A percentile compares a stretch with the other conserved stretches of the same genome.
phyloP scores from a whole-genome alignment of 192 early-diverging fungal genomes.

The Coemansia brasiliensis region DNA sequence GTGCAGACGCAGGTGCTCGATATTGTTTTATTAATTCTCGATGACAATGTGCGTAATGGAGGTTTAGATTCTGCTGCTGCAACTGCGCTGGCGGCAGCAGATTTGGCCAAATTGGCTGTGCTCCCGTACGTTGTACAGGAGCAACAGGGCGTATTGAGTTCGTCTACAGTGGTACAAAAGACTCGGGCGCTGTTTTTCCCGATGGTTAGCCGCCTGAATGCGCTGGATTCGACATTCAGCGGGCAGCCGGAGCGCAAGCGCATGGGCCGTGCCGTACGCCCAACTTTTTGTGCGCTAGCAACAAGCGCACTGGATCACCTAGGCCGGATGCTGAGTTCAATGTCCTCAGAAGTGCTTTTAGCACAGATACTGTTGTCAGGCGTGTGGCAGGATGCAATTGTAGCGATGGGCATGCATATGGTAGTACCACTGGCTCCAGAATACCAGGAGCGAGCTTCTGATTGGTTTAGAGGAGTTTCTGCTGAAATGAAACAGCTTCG shows the following conservation, averaged over 20 bases:
- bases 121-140: constrained; percentile 13
- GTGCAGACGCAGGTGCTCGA: constrained; percentile 73
- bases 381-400: constrained; percentile 30
- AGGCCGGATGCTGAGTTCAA: constrained; percentile 8
- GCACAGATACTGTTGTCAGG: constrained; percentile 18
- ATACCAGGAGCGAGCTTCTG: background rate
- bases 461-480: constrained; percentile 35
- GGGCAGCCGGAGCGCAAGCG: constrained; percentile 2
- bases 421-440: constrained; percentile 5
- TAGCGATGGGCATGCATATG: constrained; percentile 45
- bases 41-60: background rate
- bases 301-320: constrained; percentile 21
- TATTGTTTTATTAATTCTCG: constrained; percentile 33
- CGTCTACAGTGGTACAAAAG: background rate
- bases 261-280: constrained; percentile 10
- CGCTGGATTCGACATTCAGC: background rate
- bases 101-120: constrained; percentile 37
- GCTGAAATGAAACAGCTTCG: constrained; percentile 25
- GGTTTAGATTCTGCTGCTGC: constrained; percentile 2
- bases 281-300: constrained; percentile 27
- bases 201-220: constrained; percentile 1
- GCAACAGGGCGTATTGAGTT: background rate
- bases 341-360: constrained; percentile 2
- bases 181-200: constrained; percentile 11
- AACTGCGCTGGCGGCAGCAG: constrained; percentile 16